phyloP scores from a whole-genome alignment of 163 green algal species.

The Scenedesmus sp. region DNA sequence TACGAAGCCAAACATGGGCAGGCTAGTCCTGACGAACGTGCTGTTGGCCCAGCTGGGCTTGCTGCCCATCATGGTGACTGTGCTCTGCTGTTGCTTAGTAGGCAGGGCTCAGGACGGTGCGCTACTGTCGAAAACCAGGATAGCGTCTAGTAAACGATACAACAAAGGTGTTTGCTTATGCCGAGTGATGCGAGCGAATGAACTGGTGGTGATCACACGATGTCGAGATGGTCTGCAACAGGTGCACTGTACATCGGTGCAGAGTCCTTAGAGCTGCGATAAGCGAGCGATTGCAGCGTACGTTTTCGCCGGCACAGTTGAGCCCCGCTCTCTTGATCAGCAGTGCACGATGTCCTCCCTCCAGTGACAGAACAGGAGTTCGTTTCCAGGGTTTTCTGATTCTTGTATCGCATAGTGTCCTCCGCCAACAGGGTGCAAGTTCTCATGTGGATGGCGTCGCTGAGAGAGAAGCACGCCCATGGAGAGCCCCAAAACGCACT shows the following conservation, averaged over 20 bases:
- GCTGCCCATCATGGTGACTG: neutral
- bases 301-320: too few relatives aligned
- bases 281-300: too few relatives aligned
- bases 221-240: neutral
- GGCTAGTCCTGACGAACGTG: slow-evolving; percentile 43
- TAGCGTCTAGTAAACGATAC: neutral
- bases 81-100: neutral
- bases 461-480: too few relatives aligned
- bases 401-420: too few relatives aligned
- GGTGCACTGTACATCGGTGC: neutral
- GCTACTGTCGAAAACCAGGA: neutral
- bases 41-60: slow-evolving; percentile 31
- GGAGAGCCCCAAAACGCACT: too few relatives aligned
- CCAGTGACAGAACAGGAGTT: too few relatives aligned
- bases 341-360: too few relatives aligned
- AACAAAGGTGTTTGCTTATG: neutral
- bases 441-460: too few relatives aligned
- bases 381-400: too few relatives aligned
- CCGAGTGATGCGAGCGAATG: neutral
- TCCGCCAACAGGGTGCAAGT: too few relatives aligned
- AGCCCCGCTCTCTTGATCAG: too few relatives aligned
- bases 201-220: neutral
- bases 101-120: neutral
- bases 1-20: slow-evolving; percentile 56
- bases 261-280: neutral